phyloP scores from a whole-genome alignment of 441 rosid species.

The Populus hybrid region DNA sequence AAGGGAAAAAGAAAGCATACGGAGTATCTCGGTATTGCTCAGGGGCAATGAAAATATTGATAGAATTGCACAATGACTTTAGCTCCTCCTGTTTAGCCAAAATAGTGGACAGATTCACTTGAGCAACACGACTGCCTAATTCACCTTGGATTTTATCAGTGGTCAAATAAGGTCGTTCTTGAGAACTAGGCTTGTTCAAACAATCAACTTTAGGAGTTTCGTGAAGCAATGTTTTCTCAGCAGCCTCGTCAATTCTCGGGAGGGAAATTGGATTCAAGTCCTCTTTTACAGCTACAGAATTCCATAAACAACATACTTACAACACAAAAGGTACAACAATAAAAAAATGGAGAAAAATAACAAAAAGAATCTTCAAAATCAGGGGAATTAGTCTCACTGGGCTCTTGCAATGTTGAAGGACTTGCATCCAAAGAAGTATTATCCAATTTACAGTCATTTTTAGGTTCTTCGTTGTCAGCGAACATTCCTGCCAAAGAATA shows the following conservation, averaged over 20 bases:
- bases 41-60: conserved; percentile 17
- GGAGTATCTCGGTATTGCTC: conserved; percentile 22
- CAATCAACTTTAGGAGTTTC: conserved; percentile 21
- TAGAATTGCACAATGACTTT: conserved; percentile 17
- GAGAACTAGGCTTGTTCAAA: conserved; percentile 21
- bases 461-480: conserved; percentile 28
- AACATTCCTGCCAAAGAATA: conserved; percentile 81
- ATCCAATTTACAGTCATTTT: conserved; percentile 24
- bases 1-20: conserved; percentile 23
- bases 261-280: conserved; percentile 28
- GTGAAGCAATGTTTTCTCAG: conserved; percentile 19
- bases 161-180: conserved; percentile 15
- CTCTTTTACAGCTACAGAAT: conserved; percentile 27
- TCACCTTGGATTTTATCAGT: conserved; percentile 3
- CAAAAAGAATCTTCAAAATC: conserved; percentile 26
- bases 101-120: conserved; percentile 18
- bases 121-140: conserved; percentile 18
- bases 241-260: conserved; percentile 23
- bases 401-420: conserved; percentile 29
- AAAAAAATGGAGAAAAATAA: not conserved
- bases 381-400: conserved; percentile 22
- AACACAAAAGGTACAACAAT: not conserved
- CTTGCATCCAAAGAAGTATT: conserved; percentile 32
- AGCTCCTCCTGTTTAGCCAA: conserved; percentile 28
- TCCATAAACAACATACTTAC: conserved; percentile 1